Evolutionary conservation across 2,329 filamentous ascomycete species (phyloP), one percentile per base, ranked within the genome.

Genomic region (Exophiala calicioides): DNA sequence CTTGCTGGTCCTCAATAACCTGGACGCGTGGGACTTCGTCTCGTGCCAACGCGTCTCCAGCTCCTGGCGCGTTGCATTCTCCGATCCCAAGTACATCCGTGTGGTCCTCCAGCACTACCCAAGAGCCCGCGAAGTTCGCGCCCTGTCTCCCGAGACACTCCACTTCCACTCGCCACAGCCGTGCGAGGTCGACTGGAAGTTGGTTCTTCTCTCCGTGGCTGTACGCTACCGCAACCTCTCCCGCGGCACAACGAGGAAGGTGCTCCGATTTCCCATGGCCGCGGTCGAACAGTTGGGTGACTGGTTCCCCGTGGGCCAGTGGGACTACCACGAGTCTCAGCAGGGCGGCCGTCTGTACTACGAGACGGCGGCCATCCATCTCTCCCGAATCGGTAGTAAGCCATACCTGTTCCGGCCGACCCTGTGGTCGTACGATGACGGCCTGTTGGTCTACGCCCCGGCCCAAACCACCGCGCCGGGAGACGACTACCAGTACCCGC

Each of bases 361-460:
- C 27, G 47, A 57, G 43, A 57, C 49, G 19, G 57, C 57, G 3
- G 48, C 53, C 24, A 46, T 47, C 16, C 57, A 59, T 42, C 42
- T 58, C 24, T 41, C 33, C 15, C 41, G 37, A 18, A 40, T 55
- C 24, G 47, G 52, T n/a, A 26, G 43, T 12, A 57, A 58, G 31
- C 48, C 68, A 65, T 60, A 63, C 24, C 55, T 62, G 4, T 71
- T 71, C 46, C 53, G 59, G 1, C 65, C 69, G 33, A 57, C 67
- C 4, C 61, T 71, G 42, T 85, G 81, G 82, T 76, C 73, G 12
- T 80, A 76, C 58, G 74, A 76, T n/a, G 72, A 78, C 32, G 78
- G 76, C 0, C 53, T 84, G 13, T 52, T 85, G 26, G 73, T 82
- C 5, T 83, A 77, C 57, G 75, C 74, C 2, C 55, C 56, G 19